Conservation (phyloP, 805 yeast genomes). For the Scheffersomyces stipitis region DNA sequence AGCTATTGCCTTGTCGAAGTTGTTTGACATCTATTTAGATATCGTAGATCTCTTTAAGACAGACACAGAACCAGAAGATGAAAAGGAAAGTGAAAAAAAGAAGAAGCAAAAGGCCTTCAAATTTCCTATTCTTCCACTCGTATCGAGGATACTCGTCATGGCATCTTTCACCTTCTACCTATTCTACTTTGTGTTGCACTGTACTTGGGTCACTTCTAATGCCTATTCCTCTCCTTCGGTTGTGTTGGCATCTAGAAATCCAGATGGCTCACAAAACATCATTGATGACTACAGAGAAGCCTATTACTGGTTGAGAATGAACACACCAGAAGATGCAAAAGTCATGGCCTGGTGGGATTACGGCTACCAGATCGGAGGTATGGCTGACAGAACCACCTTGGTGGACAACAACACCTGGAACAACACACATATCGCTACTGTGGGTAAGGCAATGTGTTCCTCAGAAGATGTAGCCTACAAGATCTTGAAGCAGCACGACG, state of each 20-base stretch:
- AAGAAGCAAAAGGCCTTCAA: constrained; percentile 9
- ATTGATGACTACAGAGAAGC: constrained; percentile 99
- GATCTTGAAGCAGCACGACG: constrained; percentile 86
- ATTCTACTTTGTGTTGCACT: constrained; percentile 81
- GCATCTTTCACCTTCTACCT: constrained; percentile 72
- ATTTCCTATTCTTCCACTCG: constrained; percentile 31
- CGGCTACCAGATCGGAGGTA: constrained; percentile 99
- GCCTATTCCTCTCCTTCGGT: constrained; percentile 98
- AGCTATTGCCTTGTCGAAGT: constrained; percentile 81
- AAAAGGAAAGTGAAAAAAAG: constrained; percentile 7
- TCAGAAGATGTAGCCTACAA: constrained; percentile 86
- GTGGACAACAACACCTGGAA: constrained; percentile 99
- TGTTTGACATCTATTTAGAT: constrained; percentile 80
- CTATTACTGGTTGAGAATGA: constrained; percentile 97
- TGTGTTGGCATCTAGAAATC: constrained; percentile 76
- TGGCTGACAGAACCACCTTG: constrained; percentile 98
- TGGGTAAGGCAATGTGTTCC: constrained; percentile 96
- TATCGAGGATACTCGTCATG: constrained; percentile 64
- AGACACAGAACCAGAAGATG: constrained; percentile 8
- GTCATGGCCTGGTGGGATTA: constrained; percentile 99
- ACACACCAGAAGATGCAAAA: constrained; percentile 93
- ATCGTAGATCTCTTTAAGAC: constrained; percentile 43
- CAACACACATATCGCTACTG: constrained; percentile 98
- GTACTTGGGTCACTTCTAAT: constrained; percentile 95
- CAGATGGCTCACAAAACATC: constrained; percentile 81